Base-by-base conservation (phyloP, 2,329 filamentous ascomycete species). In the Nigrospora osmanthi region DNA sequence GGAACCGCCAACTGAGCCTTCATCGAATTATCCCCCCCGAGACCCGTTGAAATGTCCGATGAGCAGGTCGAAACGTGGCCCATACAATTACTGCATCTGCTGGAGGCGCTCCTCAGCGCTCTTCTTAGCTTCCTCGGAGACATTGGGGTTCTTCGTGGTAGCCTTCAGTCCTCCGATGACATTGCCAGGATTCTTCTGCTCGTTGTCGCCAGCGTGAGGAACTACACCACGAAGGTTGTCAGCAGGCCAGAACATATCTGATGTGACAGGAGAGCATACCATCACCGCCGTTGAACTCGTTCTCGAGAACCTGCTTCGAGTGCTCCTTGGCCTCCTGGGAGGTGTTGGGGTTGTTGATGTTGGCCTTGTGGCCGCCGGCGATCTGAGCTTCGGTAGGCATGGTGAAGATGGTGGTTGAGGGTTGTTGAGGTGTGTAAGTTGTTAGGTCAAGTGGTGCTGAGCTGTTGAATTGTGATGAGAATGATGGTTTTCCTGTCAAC, bases 341-440 rank as follows among this genome's bases (percentile, higher is more conserved):
- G 44, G 68, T 71, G 59, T 77, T 75, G 52, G 75, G 73, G 65
- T 78, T 79, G 59, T 71, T 72, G 49, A 79, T 54, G 57, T 70
- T 75, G 47, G 75, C 76, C 69, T 81, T 80, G 70, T 80, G 76
- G 60, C 76, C 76, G 47, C 72, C 73, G 51, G 73, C 69, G 50
- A 77, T 55, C 50, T 78, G 72, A 61, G 70, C 67, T 52, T 73
- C 66, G 50, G 67, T 64, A 62, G 70, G 60, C 70, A 75, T 76
- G 35, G 51, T 70, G 59, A 49, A 49, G 46, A 19, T 13, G 4
- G 17, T 17, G 11, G 12, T 31, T n/a, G 12, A n/a, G 15, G 4
- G 7, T 34, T n/a, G n/a, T n/a, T n/a, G 39, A 4, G n/a, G 6
- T 32, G 28, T n/a, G n/a, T n/a, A 41, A 28, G 10, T 6, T 28